Base-by-base conservation (phyloP, 805 yeast genomes). In the Yarrowia sp. region DNA sequence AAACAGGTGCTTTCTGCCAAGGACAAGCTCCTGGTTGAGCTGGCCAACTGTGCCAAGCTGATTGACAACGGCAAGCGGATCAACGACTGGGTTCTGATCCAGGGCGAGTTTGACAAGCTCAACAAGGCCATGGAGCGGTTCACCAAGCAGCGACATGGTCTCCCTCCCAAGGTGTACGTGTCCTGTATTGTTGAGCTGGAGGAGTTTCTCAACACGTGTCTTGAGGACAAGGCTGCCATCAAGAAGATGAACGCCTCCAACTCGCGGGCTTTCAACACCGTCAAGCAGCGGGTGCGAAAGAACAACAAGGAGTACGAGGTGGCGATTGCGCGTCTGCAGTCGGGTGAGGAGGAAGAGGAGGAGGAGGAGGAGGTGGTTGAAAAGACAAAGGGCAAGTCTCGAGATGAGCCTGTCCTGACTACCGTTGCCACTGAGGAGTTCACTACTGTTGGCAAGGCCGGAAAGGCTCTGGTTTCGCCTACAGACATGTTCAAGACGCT, bases 1-100 rank as follows among this genome's bases (percentile, higher is more conserved):
- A 89, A 87, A 70, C 91, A 92, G 45, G 97, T 93, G 70, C 92
- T 90, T 79, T 86, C 95, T 66, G 97, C 98, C 64, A 90, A 88
- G 78, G 98, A 92, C 69, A 95, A 93, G 80, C 82, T 92, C 67
- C 76, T 92, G 71, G 98, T 92, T 74, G 99, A 95, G 76, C 83
- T 95, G 79, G 86, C 84, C 71, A 80, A 81, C 31, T 77, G 84
- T 38, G 83, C 87, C 70, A 87, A 85, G 72, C 81, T 84, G 62
- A 84, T 92, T 71, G 92, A 87, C 73, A 82, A 83, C 66, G 86
- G 87, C 60, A 86, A 85, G 71, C 83, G 84, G 77, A 82, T 83
- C 69, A 85, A 84, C 72, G 93, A 90, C 77, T 93, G 97, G 97
- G 82, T 86, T 65, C 79, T 83, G 44, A 87, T 89, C 50, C 83